Conservation (phyloP, 2,329 filamentous ascomycete species). For the Beauveria medogensis region DNA sequence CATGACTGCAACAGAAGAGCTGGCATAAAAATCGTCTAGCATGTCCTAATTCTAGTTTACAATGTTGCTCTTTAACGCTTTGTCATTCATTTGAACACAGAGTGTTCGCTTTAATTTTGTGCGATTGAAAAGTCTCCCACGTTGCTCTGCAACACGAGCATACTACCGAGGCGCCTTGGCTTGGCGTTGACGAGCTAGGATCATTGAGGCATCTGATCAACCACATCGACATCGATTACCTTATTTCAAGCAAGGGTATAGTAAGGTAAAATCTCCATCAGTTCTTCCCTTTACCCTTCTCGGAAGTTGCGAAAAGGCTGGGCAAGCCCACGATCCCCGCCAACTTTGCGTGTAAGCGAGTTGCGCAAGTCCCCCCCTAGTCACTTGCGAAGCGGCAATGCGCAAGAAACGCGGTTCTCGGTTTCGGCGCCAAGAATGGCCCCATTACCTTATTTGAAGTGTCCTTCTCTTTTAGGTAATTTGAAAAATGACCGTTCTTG, state of each 20-base stretch:
- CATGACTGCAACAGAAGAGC: too few species aligned
- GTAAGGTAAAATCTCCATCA: not conserved
- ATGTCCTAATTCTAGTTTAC: too few species aligned
- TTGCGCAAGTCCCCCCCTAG: not conserved
- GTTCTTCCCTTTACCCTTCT: not conserved
- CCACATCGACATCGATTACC: not conserved
- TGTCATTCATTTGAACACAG: too few species aligned
- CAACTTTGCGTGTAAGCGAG: not conserved
- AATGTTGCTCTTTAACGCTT: too few species aligned
- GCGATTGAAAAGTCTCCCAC: too few species aligned
- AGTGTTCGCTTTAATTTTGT: too few species aligned
- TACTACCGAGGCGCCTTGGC: not conserved
- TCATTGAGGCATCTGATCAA: not conserved
- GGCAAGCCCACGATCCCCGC: not conserved
- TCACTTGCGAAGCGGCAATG: not conserved
- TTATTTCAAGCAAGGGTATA: not conserved
- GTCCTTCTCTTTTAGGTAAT: conserved; percentile 1
- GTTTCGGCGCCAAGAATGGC: not conserved
- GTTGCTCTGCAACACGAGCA: not conserved
- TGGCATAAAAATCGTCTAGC: too few species aligned
- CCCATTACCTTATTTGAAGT: not conserved
- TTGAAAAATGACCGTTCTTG: not conserved
- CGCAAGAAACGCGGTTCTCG: not conserved
- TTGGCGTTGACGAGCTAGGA: not conserved
- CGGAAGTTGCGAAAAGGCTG: not conserved